Base-by-base conservation (phyloP, 2,329 filamentous ascomycete species). In the Zarea fungicola region DNA sequence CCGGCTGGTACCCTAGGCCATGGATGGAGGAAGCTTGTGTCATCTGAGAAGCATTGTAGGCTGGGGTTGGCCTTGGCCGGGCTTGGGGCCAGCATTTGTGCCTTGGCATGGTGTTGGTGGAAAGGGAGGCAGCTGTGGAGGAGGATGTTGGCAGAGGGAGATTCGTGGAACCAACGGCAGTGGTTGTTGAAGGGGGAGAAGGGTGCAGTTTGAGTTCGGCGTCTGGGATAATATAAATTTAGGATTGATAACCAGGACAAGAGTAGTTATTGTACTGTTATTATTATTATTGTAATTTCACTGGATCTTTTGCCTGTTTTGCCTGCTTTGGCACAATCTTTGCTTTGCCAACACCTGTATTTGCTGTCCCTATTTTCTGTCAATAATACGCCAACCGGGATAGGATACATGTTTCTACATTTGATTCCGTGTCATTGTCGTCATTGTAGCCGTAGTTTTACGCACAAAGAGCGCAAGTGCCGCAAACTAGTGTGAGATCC, bases 381-480 rank as follows among this genome's bases (percentile, higher is more conserved):
- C n/a, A n/a, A n/a, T n/a, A n/a, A n/a, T n/a, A n/a, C n/a, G n/a
- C n/a, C n/a, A n/a, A n/a, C n/a, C n/a, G n/a, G n/a, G n/a, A n/a
- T n/a, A n/a, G n/a, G n/a, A n/a, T n/a, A n/a, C n/a, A n/a, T n/a
- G n/a, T n/a, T n/a, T n/a, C n/a, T n/a, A n/a, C n/a, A n/a, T n/a
- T n/a, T n/a, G n/a, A n/a, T n/a, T n/a, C n/a, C n/a, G n/a, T n/a
- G n/a, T n/a, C n/a, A n/a, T n/a, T n/a, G n/a, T n/a, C n/a, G 19
- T n/a, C 19, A 26, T 14, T 26, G 21, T 7, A 29, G 13, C 26
- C 19, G 34, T 34, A 25, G 35, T 34, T 29, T 16, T 5, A 23
- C 36, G 44, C 44, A 41, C 28, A 48, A 48, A 34, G 44, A 26
- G 18, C 44, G 44, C 44, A 41, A 11, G 35, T 22, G n/a, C n/a